Conservation (phyloP, 495 filamentous ascomycete genomes). For the Aspergillus panamensis region DNA sequence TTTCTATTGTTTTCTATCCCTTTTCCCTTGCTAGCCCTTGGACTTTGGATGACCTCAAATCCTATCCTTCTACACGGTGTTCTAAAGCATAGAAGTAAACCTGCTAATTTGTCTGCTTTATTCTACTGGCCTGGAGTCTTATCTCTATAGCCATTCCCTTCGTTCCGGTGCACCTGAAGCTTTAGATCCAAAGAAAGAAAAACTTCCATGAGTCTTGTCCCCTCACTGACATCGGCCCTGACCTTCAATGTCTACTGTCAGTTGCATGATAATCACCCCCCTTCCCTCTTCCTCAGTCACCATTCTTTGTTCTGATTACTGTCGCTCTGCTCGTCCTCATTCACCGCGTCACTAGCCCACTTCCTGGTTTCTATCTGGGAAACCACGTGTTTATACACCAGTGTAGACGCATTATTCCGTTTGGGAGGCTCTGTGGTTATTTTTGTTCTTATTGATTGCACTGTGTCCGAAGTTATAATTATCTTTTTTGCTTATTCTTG, state of each 20-base stretch:
- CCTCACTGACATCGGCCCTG: slow-evolving; percentile 16
- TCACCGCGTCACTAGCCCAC: slow-evolving; percentile 21
- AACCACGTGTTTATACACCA: slow-evolving; percentile 27
- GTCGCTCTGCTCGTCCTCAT: slow-evolving; percentile 20
- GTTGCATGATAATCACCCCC: slow-evolving; percentile 18
- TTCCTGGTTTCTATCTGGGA: slow-evolving; percentile 20
- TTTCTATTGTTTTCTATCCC: slow-evolving; percentile 16
- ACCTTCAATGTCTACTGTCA: slow-evolving; percentile 28
- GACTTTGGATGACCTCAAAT: slow-evolving; percentile 5
- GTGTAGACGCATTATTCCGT: slow-evolving; percentile 29
- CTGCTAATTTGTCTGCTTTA: slow-evolving; percentile 9
- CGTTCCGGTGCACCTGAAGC: slow-evolving; percentile 9
- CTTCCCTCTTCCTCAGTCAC: slow-evolving; percentile 17
- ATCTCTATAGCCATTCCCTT: slow-evolving; percentile 12
- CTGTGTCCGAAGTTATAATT: slow-evolving; percentile 12
- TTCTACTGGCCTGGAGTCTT: slow-evolving; percentile 7
- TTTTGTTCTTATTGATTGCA: slow-evolving; percentile 12
- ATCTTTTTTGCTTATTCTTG: slow-evolving; percentile 14
- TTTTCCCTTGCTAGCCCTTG: slow-evolving; percentile 16
- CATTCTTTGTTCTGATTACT: slow-evolving; percentile 15
- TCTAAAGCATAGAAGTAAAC: slow-evolving; percentile 20
- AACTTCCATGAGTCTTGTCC: slow-evolving; percentile 9
- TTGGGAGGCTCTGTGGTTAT: slow-evolving; percentile 34
- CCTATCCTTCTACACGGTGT: slow-evolving; percentile 6
- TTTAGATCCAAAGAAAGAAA: slow-evolving; percentile 1